phyloP scores from a whole-genome alignment of 2,329 filamentous ascomycete genomes.

The Tolypocladium sp. region DNA sequence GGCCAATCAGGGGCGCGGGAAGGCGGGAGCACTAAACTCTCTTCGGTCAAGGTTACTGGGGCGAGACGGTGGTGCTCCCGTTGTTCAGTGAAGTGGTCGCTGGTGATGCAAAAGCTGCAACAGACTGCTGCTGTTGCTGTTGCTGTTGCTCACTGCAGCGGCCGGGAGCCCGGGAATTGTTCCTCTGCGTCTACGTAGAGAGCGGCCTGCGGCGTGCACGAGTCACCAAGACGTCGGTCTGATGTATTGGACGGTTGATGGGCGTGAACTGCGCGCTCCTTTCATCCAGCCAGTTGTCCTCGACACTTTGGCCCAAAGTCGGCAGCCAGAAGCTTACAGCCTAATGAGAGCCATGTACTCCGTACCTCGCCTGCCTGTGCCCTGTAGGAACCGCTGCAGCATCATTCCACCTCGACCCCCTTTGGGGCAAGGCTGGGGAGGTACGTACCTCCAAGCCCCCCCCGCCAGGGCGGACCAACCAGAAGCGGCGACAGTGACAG shows the following conservation, averaged over 20 bases:
- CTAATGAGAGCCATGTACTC: not conserved
- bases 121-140: not conserved
- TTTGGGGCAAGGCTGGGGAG: not conserved
- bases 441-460: not conserved
- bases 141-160: not conserved
- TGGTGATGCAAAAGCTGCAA: not conserved
- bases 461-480: not conserved
- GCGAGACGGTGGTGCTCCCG: not conserved
- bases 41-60: not conserved
- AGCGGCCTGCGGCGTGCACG: not conserved
- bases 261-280: not conserved
- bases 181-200: not conserved
- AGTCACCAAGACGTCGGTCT: no score
- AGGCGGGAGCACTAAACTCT: not conserved
- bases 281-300: not conserved
- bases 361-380: not conserved
- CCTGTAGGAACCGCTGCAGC: not conserved
- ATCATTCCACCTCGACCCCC: not conserved
- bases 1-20: not conserved
- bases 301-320: not conserved
- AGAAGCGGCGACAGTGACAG: not conserved
- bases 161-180: not conserved
- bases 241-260: not conserved
- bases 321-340: not conserved
- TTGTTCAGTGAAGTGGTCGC: not conserved